Percentiles rank a stretch among this genome's conserved stretches.
Evolutionary conservation across 208 protist species (phyloP).

Genomic region (Acanthamoeba healyi): DNA sequence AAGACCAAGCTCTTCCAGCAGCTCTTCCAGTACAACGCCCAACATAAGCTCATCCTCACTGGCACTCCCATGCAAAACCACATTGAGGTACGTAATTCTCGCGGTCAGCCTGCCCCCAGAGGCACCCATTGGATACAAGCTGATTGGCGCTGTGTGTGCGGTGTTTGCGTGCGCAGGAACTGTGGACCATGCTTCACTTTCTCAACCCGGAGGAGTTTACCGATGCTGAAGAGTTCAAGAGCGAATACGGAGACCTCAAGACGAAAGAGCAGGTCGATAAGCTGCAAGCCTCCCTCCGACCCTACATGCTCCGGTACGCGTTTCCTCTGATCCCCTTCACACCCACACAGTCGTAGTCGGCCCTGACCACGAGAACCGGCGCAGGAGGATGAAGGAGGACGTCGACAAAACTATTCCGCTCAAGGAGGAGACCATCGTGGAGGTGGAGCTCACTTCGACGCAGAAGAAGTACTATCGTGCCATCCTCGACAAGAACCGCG

Average conservation of each 20-base stretch:
- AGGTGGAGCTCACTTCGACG: constrained; percentile 89
- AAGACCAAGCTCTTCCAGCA: constrained; percentile 70
- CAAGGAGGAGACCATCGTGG: constrained; percentile 94
- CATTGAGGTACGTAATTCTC: constrained; percentile 81
- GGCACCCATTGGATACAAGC: no score
- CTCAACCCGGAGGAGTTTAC: constrained; percentile 93
- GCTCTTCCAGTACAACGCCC: constrained; percentile 75
- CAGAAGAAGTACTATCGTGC: constrained; percentile 93
- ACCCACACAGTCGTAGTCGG: constrained; percentile 88
- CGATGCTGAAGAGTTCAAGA: constrained; percentile 82
- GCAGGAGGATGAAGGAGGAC: constrained; percentile 96
- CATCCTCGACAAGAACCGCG: constrained; percentile 85
- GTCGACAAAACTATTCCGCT: constrained; percentile 98
- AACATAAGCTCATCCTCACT: constrained; percentile 80
- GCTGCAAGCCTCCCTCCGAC: constrained; percentile 91
- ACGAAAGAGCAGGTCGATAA: constrained; percentile 84
- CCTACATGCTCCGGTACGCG: constrained; percentile 91
- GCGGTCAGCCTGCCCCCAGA: no score
- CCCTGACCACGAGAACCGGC: constrained; percentile 72
- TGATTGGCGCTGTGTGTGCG: constrained; percentile 87
- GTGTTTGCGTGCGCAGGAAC: constrained; percentile 92
- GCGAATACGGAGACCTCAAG: constrained; percentile 87
- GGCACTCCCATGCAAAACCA: constrained; percentile 98
- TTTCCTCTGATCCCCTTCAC: background rate
- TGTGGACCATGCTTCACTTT: constrained; percentile 97